These are phyloP conservation scores for Poteriospumella lacustris DNA, from an alignment of 108 stramenopile species.

Conservation along the genomic window DNA sequence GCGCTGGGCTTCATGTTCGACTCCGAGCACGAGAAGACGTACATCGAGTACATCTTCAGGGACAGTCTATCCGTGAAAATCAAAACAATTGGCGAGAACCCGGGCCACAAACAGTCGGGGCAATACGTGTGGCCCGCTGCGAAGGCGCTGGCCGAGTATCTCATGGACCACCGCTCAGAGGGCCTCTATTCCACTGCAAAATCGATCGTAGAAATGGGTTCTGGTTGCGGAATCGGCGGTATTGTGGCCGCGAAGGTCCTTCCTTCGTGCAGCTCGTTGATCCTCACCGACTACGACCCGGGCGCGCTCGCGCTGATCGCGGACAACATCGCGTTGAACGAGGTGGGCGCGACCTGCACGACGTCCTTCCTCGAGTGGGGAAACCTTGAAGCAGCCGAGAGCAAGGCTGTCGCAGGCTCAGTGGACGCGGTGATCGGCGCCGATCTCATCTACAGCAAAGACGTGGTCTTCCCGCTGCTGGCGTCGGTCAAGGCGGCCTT, in stretches of 20 bases:
- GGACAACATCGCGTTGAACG: slow-evolving; percentile 28
- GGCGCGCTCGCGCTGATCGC: slow-evolving; percentile 7
- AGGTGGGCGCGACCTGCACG: too few species aligned
- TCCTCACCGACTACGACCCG: slow-evolving; percentile 39
- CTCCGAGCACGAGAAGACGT: slow-evolving; percentile 30
- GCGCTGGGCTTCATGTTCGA: slow-evolving; percentile 45
- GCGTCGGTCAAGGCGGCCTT: too few species aligned
- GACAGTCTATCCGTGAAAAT: slow-evolving; percentile 32
- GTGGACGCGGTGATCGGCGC: too few species aligned
- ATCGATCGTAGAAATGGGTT: slow-evolving; percentile 30
- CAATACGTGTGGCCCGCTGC: slow-evolving; percentile 43
- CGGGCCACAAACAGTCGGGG: slow-evolving; percentile 37
- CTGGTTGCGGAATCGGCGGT: slow-evolving; percentile 33
- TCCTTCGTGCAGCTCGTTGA: slow-evolving; percentile 16
- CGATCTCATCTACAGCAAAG: too few species aligned
- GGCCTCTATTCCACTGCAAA: slow-evolving; percentile 3
- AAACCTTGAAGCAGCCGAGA: too few species aligned
- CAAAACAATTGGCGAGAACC: too few species aligned
- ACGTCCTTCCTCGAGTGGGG: too few species aligned
- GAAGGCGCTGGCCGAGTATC: slow-evolving; percentile 32
- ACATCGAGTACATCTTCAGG: slow-evolving; percentile 26
- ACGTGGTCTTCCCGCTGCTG: too few species aligned
- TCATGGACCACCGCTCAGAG: slow-evolving; percentile 21
- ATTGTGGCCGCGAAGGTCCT: slow-evolving; percentile 32
- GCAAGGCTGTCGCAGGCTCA: too few species aligned